These are phyloP conservation scores for Ophiognomonia clavigignenti-juglandacearum DNA, from an alignment of 2,329 filamentous ascomycete species.

Conservation along the genomic window DNA sequence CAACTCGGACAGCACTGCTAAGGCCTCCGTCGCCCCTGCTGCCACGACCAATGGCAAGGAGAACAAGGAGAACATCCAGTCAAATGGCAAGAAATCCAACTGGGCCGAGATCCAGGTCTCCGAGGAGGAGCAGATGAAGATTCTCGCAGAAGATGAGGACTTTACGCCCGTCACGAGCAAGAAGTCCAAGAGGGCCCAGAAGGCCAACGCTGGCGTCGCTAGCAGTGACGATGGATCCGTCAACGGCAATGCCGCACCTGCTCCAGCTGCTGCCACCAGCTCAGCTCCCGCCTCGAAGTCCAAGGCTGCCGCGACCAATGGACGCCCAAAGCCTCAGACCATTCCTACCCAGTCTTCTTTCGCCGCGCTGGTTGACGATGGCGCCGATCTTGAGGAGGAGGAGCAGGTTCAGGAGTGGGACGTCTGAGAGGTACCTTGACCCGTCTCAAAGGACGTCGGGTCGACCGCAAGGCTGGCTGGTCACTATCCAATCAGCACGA, in stretches of 20 bases:
- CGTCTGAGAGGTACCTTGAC: slow-evolving; percentile 34
- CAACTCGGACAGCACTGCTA: slow-evolving; percentile 28
- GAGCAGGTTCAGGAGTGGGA: slow-evolving; percentile 48
- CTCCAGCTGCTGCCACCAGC: slow-evolving; percentile 17
- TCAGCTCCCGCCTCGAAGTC: slow-evolving; percentile 15
- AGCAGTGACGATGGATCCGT: slow-evolving; percentile 19
- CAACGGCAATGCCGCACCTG: slow-evolving; percentile 17
- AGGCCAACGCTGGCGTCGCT: slow-evolving; percentile 33
- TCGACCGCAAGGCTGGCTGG: no score
- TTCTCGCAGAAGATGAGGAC: slow-evolving; percentile 48
- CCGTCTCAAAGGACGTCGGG: no score
- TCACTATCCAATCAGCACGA: background rate
- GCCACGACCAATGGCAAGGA: slow-evolving; percentile 25
- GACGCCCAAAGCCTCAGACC: slow-evolving; percentile 24
- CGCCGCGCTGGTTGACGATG: slow-evolving; percentile 41
- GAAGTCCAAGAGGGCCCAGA: slow-evolving; percentile 39
- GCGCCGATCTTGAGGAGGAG: slow-evolving; percentile 34
- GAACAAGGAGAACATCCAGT: slow-evolving; percentile 29
- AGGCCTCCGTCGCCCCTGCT: slow-evolving; percentile 19
- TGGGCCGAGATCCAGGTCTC: slow-evolving; percentile 51
- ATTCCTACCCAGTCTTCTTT: slow-evolving; percentile 40
- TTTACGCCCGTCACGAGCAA: slow-evolving; percentile 56
- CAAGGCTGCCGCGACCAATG: slow-evolving; percentile 24
- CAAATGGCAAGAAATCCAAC: slow-evolving; percentile 31
- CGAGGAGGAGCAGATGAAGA: slow-evolving; percentile 59